phyloP scores from a whole-genome alignment of 169 alveolate species.

The Plasmodium coatneyi region DNA sequence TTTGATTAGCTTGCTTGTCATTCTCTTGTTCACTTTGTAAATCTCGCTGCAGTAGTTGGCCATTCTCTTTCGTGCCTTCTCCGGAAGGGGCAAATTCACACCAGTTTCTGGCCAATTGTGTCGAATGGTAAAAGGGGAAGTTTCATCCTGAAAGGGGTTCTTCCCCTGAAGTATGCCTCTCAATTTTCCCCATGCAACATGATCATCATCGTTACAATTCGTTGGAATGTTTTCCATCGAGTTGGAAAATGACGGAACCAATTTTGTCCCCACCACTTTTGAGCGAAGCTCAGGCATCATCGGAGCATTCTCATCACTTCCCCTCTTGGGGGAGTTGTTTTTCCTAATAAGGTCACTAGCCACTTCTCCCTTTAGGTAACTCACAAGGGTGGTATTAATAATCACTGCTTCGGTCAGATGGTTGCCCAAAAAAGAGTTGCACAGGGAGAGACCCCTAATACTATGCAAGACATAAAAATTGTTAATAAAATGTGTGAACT shows the following conservation, averaged over 20 bases:
- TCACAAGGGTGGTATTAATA: slow-evolving; percentile 18
- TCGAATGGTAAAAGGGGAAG: neutral
- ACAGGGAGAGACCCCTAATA: slow-evolving; percentile 1
- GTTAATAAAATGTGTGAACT: slow-evolving; percentile 16
- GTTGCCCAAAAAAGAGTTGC: slow-evolving; percentile 9
- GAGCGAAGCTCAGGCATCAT: neutral
- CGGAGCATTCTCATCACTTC: neutral
- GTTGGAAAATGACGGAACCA: neutral
- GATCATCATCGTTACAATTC: neutral
- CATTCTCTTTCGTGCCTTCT: slow-evolving; percentile 2
- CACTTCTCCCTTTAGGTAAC: slow-evolving; percentile 22
- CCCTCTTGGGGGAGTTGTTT: slow-evolving; percentile 28
- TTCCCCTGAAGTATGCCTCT: neutral
- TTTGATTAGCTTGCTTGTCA: neutral
- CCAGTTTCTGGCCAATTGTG: neutral
- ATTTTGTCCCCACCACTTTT: neutral
- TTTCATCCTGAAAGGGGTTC: neutral
- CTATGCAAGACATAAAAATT: slow-evolving; percentile 4
- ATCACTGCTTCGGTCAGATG: slow-evolving; percentile 11
- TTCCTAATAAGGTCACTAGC: slow-evolving; percentile 7
- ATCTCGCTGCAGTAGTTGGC: slow-evolving; percentile 19
- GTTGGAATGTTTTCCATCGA: neutral
- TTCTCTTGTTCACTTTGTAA: slow-evolving; percentile 29
- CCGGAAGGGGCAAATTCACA: neutral
- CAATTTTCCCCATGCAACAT: neutral